These are phyloP conservation scores for Colletotrichum musae DNA, from an alignment of 2,329 filamentous ascomycete species.

Conservation along the genomic window DNA sequence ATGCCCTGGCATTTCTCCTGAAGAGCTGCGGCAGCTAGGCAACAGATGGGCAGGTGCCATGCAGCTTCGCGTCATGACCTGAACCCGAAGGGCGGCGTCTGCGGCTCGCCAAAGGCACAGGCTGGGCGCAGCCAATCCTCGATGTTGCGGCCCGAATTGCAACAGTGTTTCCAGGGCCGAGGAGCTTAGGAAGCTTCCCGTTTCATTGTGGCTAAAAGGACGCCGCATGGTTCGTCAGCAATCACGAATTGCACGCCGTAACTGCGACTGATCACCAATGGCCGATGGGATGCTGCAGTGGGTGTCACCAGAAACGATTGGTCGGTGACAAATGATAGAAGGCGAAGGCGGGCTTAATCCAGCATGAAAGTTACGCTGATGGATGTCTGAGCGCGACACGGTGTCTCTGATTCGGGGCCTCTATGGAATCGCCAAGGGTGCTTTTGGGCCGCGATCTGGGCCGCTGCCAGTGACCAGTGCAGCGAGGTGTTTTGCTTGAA, in stretches of 20 bases:
- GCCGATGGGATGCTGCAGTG: slow-evolving; percentile 17
- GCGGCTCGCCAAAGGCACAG: slow-evolving; percentile 24
- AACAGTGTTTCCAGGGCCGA: neutral
- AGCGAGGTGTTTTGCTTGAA: slow-evolving; percentile 17
- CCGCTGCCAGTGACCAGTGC: neutral
- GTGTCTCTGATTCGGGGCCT: slow-evolving; percentile 14
- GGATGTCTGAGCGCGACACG: slow-evolving; percentile 8
- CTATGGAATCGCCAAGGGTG: slow-evolving; percentile 6
- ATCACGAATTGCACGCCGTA: slow-evolving; percentile 19
- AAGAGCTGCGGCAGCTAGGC: slow-evolving; percentile 23
- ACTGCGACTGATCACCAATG: slow-evolving; percentile 22
- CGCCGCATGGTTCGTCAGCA: slow-evolving; percentile 12
- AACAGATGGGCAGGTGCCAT: slow-evolving; percentile 2
- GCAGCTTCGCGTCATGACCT: slow-evolving; percentile 32
- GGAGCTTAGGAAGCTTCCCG: neutral
- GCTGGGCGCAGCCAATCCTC: neutral
- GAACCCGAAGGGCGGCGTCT: neutral
- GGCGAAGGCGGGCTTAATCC: slow-evolving; percentile 6
- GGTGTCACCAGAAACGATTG: slow-evolving; percentile 8
- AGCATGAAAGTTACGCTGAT: slow-evolving; percentile 10
- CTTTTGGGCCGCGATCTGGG: slow-evolving; percentile 17
- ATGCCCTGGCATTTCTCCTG: neutral
- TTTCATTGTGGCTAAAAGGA: neutral
- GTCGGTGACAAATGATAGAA: slow-evolving; percentile 22
- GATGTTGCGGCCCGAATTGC: neutral